phyloP scores from a whole-genome alignment of 192 early-diverging fungal species.

The Gamsiella multidivaricata region DNA sequence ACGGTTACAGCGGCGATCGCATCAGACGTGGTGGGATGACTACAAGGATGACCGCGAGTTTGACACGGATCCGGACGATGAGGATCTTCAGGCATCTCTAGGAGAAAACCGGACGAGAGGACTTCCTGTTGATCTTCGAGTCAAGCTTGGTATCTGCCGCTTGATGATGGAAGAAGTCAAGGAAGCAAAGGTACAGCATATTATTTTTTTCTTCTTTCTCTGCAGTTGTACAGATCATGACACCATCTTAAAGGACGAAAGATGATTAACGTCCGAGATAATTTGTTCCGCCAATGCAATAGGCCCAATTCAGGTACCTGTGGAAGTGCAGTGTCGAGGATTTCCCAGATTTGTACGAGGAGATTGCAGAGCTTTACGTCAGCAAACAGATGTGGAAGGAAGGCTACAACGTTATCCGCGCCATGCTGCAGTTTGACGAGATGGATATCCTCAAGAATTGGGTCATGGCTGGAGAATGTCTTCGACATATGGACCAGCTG shows the following conservation, averaged over 20 bases:
- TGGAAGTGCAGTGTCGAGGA: constrained; percentile 59
- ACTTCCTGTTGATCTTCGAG: constrained; percentile 87
- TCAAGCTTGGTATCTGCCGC: constrained; percentile 86
- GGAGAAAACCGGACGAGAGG: constrained; percentile 44
- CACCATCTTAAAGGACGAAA: too few species aligned
- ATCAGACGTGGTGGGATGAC: constrained; percentile 73
- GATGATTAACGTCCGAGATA: too few species aligned
- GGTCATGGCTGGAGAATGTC: constrained; percentile 54
- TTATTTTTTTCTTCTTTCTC: background rate
- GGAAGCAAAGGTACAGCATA: constrained; percentile 67
- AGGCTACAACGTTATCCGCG: constrained; percentile 72
- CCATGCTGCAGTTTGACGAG: constrained; percentile 57
- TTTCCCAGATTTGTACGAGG: constrained; percentile 77
- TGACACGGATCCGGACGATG: constrained; percentile 56
- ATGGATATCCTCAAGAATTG: constrained; percentile 51
- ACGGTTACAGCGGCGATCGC: constrained; percentile 74
- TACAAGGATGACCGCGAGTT: constrained; percentile 72
- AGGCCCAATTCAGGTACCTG: constrained; percentile 77
- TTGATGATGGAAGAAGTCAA: constrained; percentile 75
- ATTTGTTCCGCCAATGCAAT: too few species aligned
- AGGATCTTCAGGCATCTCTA: constrained; percentile 28
- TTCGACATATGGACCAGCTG: constrained; percentile 38
- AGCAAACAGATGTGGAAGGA: constrained; percentile 67
- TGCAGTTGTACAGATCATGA: too few species aligned
- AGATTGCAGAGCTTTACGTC: constrained; percentile 81